Conservation (phyloP, 148 eudicot species). For the Linanthus parryae region DNA sequence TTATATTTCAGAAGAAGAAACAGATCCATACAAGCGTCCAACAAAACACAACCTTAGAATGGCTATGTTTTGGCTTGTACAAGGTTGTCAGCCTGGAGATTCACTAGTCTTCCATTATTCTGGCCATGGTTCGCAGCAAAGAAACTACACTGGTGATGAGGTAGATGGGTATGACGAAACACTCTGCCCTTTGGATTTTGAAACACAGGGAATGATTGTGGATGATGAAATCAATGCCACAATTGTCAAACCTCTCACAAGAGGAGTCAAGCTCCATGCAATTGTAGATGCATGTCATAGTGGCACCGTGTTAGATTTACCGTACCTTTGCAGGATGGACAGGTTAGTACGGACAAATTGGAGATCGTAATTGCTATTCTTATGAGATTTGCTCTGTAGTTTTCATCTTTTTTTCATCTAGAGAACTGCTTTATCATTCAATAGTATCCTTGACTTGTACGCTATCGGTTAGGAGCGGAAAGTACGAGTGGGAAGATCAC, state of each 20-base stretch:
- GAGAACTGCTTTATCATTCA: background rate
- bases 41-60: constrained; percentile 47
- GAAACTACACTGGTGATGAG: constrained; percentile 54
- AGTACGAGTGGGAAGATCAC: constrained; percentile 52
- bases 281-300: constrained; percentile 54
- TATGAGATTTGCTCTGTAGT: background rate
- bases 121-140: constrained; percentile 56
- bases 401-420: background rate
- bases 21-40: constrained; percentile 35
- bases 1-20: constrained; percentile 41
- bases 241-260: constrained; percentile 43
- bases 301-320: constrained; percentile 51
- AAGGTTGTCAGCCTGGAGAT: constrained; percentile 50
- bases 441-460: background rate
- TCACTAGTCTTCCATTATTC: constrained; percentile 48
- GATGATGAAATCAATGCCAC: constrained; percentile 50
- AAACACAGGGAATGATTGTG: constrained; percentile 53
- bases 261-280: constrained; percentile 50
- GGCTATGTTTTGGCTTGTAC: constrained; percentile 55
- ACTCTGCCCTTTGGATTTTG: constrained; percentile 43
- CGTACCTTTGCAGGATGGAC: constrained; percentile 51
- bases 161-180: constrained; percentile 56
- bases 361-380: background rate
- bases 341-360: constrained; percentile 16
- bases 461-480: constrained; percentile 25